Percentiles rank a stretch among this genome's conserved stretches.
These are phyloP conservation scores for Plasmodium sp. DNA, from an alignment of 169 alveolate genomes.

Conservation along the genomic window DNA sequence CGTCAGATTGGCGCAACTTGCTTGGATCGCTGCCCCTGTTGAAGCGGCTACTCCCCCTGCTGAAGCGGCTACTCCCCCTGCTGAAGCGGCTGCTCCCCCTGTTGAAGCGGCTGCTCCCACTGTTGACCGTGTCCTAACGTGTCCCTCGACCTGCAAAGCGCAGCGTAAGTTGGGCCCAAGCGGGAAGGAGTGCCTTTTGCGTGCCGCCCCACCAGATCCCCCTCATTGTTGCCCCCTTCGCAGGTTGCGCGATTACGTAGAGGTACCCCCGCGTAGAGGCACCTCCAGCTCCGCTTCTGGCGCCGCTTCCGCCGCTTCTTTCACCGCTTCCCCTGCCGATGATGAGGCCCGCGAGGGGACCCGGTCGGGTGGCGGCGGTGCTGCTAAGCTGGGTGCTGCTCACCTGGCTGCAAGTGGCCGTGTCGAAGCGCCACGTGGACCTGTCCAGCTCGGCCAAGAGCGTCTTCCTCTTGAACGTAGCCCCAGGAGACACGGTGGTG, in stretches of 20 bases:
- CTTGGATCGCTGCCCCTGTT: neutral
- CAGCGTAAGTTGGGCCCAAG: neutral
- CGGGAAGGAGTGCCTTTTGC: too few species aligned
- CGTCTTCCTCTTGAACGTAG: neutral
- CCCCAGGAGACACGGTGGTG: constrained; percentile 41
- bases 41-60: neutral
- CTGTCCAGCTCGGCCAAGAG: neutral
- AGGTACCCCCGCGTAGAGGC: neutral
- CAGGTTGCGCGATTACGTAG: neutral
- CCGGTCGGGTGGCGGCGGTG: neutral
- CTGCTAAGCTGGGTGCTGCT: neutral
- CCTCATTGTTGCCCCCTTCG: neutral
- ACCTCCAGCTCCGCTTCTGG: neutral
- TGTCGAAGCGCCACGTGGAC: neutral
- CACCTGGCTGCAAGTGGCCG: neutral
- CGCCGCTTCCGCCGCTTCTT: too few species aligned
- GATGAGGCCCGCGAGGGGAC: neutral
- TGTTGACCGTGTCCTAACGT: neutral
- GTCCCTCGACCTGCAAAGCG: neutral
- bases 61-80: neutral
- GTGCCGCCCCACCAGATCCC: neutral
- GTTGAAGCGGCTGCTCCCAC: neutral
- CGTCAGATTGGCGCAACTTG: neutral
- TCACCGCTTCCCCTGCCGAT: neutral
- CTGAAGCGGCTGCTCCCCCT: neutral